These are phyloP conservation scores for Pachyrhizus erosus DNA, from an alignment of 306 rosid genomes.

Conservation along the genomic window DNA sequence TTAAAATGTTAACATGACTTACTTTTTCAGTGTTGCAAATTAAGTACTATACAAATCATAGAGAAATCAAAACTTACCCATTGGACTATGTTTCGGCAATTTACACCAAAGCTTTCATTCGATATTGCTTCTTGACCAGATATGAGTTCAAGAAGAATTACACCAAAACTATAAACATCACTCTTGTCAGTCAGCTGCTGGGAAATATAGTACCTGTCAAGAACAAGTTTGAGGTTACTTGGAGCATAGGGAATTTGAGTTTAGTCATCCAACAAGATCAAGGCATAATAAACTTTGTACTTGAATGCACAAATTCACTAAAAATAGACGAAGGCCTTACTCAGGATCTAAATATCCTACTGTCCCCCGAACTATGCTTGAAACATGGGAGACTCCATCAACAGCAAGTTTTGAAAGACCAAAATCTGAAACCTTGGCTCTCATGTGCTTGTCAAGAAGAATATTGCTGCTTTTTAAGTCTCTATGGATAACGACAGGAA, in stretches of 20 bases:
- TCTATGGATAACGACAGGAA: conserved; percentile 91
- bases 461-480: conserved; percentile 97
- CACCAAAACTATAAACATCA: conserved; percentile 95
- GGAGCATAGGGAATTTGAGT: conserved; percentile 2
- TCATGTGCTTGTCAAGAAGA: conserved; percentile 89
- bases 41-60: background rate
- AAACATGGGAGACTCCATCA: conserved; percentile 94
- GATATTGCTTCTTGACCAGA: conserved; percentile 99
- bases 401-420: conserved; percentile 98
- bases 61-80: conserved; percentile 70
- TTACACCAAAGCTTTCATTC: conserved; percentile 83
- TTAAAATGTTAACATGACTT: background rate
- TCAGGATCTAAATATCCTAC: conserved; percentile 98
- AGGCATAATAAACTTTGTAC: conserved; percentile 2
- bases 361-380: conserved; percentile 96
- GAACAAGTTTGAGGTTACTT: conserved; percentile 10
- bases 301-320: conserved; percentile 23
- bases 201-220: conserved; percentile 87
- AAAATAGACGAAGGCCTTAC: conserved; percentile 59
- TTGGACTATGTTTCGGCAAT: conserved; percentile 94
- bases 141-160: conserved; percentile 96
- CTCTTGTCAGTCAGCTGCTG: conserved; percentile 98
- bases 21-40: background rate
- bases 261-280: conserved; percentile 14
- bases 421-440: conserved; percentile 95